Conservation (phyloP, 2,329 filamentous ascomycete species). For the Colletotrichum melonis region DNA sequence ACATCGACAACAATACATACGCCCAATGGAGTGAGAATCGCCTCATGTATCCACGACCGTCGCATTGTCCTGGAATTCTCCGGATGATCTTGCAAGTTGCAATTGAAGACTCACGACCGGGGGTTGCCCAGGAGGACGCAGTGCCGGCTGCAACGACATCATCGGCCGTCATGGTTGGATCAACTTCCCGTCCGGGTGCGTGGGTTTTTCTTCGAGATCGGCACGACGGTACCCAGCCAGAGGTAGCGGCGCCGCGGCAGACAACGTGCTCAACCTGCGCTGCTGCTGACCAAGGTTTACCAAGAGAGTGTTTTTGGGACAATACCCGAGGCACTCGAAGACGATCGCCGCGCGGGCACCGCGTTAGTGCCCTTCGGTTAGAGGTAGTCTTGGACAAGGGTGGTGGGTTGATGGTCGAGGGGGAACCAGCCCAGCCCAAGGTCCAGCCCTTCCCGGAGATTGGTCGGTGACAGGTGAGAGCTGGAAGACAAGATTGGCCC, state of each 20-base stretch:
- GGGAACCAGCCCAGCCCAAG: slow-evolving; percentile 10
- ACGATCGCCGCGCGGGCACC: slow-evolving; percentile 25
- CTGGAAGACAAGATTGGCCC: background rate
- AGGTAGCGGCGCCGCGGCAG: slow-evolving; percentile 8
- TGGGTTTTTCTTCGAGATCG: slow-evolving; percentile 35
- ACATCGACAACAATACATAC: background rate
- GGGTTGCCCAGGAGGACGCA: background rate
- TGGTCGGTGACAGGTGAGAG: background rate
- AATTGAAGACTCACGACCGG: background rate
- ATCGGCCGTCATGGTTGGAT: slow-evolving; percentile 32
- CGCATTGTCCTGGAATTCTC: background rate
- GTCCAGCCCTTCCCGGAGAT: slow-evolving; percentile 16
- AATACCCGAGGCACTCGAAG: slow-evolving; percentile 20
- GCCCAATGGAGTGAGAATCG: background rate
- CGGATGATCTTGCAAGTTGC: background rate
- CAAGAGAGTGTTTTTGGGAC: slow-evolving; percentile 28
- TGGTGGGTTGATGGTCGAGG: background rate
- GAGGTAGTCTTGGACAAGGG: slow-evolving; percentile 4
- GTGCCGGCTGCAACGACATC: slow-evolving; percentile 33
- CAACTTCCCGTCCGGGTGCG: slow-evolving; percentile 24
- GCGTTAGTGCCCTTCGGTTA: slow-evolving; percentile 27
- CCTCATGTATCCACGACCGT: background rate
- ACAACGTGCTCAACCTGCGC: slow-evolving; percentile 16
- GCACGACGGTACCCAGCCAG: slow-evolving; percentile 9
- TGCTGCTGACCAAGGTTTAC: slow-evolving; percentile 21